Evolutionary conservation across 352 stramenopile genomes (phyloP).

Genomic region (Phytophthora pisi): DNA sequence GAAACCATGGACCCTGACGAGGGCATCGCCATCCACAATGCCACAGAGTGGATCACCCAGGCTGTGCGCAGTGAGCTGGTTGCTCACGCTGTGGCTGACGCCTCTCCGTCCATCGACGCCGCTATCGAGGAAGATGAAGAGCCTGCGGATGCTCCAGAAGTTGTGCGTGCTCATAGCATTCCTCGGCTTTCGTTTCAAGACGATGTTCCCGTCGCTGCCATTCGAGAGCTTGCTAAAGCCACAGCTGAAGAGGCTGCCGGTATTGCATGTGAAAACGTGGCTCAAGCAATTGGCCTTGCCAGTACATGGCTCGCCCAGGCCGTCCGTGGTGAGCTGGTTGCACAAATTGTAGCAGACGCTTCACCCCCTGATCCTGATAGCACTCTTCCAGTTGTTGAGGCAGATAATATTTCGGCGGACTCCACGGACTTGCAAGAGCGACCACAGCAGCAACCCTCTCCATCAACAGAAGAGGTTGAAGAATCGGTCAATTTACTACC

Average conservation of each 20-base stretch:
- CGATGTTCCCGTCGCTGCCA: not conserved
- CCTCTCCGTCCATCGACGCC: not conserved
- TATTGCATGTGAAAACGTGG: conserved; percentile 14
- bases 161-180: not conserved
- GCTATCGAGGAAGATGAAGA: not conserved
- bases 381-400: not conserved
- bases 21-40: not conserved
- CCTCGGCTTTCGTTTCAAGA: conserved; percentile 9
- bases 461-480: not conserved
- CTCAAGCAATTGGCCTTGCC: conserved; percentile 9
- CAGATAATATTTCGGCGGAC: conserved; percentile 8
- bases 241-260: conserved; percentile 14
- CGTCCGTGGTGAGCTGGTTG: conserved; percentile 12
- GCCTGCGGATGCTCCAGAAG: not conserved
- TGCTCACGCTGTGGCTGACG: conserved; percentile 4
- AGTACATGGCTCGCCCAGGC: conserved; percentile 12
- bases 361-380: not conserved
- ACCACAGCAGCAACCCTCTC: not conserved
- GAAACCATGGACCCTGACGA: conserved; percentile 11
- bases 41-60: conserved; percentile 7
- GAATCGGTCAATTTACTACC: conserved; percentile 13
- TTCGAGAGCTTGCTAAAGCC: conserved; percentile 17
- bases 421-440: not conserved
- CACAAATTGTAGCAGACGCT: conserved; percentile 3
- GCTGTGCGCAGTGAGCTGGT: conserved; percentile 10